Base-by-base conservation (phyloP, 805 yeast genomes). In the Candida chilensis region DNA sequence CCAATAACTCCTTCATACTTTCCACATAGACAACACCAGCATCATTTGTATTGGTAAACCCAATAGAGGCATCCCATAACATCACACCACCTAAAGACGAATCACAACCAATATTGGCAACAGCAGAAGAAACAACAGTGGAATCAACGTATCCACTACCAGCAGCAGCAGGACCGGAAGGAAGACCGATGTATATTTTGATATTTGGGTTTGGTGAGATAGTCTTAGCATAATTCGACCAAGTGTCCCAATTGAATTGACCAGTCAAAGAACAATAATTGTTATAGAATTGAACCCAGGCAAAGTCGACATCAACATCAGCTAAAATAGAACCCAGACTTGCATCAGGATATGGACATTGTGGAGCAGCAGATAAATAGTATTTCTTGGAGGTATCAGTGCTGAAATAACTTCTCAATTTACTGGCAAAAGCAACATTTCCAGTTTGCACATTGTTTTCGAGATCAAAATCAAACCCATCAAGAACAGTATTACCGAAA, bases 311-410 rank as follows among this genome's bases (percentile, higher is more conserved):
- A 22, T 71, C 62, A 8, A 84, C 75, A 54, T 67, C 28, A 72
- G 39, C 32, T 27, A 55, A 37, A 16, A 50, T 37, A 14, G 38
- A 42, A 14, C 52, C 52, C 14, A 50, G 39, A 16, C 44, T 41
- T 7, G 39, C 78, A 58, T 87, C 96, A 13, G 95, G 95, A 51
- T 77, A 81, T 16, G 75, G 79, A 60, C 96, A 88, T 60, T 86
- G 95, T 14, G 96, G 96, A 38, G 96, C 90, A 40, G 95, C 95
- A 31, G 94, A 75, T 27, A 86, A 59, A 50, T 78, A 83, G 59
- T 77, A 83, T 17, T 55, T 43, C 54, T 77, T 81, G 27, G 80
- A 63, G 12, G 40, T 4, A 33, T 49, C 52, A 1, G 18, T 13
- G 5, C 33, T 27, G 24, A 41, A 50, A 16, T 34, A 30, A 6